These are phyloP conservation scores for Vishniacozyma victoriae DNA, from an alignment of 768 basidiomycete genomes.

Conservation along the genomic window DNA sequence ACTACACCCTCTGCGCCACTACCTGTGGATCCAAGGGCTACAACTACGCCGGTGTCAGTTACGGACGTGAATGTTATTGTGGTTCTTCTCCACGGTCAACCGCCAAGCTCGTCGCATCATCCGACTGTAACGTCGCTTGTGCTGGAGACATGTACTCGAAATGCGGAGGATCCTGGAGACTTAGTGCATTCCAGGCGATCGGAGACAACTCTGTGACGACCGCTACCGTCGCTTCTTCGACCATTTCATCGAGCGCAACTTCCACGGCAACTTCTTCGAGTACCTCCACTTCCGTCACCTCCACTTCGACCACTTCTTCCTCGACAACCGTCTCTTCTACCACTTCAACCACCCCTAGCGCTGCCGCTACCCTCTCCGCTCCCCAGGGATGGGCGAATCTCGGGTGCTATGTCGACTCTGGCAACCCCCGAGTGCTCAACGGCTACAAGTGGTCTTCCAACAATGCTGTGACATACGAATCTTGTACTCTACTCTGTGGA, in stretches of 20 bases:
- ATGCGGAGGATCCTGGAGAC: constrained; percentile 13
- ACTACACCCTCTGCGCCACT: constrained; percentile 10
- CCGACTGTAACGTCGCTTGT: constrained; percentile 21
- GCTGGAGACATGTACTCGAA: constrained; percentile 9
- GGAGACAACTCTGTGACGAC: constrained; percentile 5
- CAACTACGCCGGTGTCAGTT: constrained; percentile 19
- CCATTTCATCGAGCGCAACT: too few species aligned
- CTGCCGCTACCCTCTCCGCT: constrained; percentile 3
- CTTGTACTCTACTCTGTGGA: constrained; percentile 24
- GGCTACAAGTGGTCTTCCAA: constrained; percentile 20
- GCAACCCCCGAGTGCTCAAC: constrained; percentile 36
- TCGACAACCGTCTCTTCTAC: background rate
- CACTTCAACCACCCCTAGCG: constrained; percentile 6
- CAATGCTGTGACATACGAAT: constrained; percentile 39
- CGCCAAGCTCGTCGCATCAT: background rate
- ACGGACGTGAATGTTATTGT: constrained; percentile 16
- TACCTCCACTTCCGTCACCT: constrained; percentile 1
- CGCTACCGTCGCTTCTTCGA: constrained; percentile 8
- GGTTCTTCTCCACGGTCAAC: constrained; percentile 5
- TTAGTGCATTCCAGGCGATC: constrained; percentile 16
- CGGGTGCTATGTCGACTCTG: constrained; percentile 45
- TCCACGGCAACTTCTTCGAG: constrained; percentile 5
- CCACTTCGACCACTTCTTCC: constrained; percentile 8
- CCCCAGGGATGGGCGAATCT: constrained; percentile 16
- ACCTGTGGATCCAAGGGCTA: constrained; percentile 19